Percentiles rank a stretch among this genome's conserved stretches.
Conservation (phyloP, 441 rosid genomes). For the Flueggea neowawraea region DNA sequence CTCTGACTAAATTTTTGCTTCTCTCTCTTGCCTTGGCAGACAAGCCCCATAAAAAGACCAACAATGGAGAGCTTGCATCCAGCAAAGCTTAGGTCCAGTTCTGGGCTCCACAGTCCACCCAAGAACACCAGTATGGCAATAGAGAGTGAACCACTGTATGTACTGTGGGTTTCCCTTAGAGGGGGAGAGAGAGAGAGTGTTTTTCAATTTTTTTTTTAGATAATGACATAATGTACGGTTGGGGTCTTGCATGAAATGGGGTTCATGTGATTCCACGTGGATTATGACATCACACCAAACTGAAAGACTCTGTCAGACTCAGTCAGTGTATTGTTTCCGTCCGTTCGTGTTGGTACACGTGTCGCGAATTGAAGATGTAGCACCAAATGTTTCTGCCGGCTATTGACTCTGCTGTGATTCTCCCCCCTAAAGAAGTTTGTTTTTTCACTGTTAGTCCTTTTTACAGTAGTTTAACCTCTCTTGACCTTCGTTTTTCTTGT, state of each 20-base stretch:
- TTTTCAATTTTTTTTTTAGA: constrained; percentile 2
- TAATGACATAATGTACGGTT: neutral
- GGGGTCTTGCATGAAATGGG: constrained; percentile 22
- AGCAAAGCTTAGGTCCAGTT: constrained; percentile 70
- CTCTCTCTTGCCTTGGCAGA: constrained; percentile 31
- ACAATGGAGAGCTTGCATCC: constrained; percentile 69
- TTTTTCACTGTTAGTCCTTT: too few relatives aligned
- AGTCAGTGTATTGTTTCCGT: too few relatives aligned
- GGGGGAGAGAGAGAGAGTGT: constrained; percentile 17
- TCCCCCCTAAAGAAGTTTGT: too few relatives aligned
- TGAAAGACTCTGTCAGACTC: neutral
- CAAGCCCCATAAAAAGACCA: constrained; percentile 71
- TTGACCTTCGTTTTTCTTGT: too few relatives aligned
- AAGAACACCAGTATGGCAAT: neutral
- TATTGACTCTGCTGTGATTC: too few relatives aligned
- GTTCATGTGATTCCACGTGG: constrained; percentile 34
- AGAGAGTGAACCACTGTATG: neutral
- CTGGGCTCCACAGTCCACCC: constrained; percentile 83
- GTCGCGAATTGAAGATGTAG: too few relatives aligned
- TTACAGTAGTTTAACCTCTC: too few relatives aligned
- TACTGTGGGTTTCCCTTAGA: neutral
- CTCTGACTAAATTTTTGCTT: neutral
- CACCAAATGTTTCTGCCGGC: too few relatives aligned
- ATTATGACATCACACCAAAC: constrained; percentile 7
- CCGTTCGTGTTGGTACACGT: too few relatives aligned